phyloP scores from a whole-genome alignment of 2,329 filamentous ascomycete genomes.

The Aspergillus japonicus region DNA sequence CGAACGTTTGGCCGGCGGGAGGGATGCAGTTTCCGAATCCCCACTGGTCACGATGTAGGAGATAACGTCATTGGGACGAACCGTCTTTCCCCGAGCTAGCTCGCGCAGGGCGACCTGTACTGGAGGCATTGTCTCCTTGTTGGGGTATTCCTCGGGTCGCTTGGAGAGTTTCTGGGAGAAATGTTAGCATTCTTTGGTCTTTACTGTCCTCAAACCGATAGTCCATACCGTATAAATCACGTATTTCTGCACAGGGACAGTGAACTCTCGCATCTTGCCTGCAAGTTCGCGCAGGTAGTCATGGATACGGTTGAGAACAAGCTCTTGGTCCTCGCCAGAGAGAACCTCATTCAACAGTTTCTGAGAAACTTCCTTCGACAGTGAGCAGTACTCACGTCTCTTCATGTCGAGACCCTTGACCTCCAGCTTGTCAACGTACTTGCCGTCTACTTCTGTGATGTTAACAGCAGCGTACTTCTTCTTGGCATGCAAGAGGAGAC shows the following conservation, averaged over 20 bases:
- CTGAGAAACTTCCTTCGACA: slow-evolving; percentile 92
- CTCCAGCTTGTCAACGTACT: slow-evolving; percentile 90
- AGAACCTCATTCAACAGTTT: slow-evolving; percentile 91
- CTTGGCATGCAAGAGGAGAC: slow-evolving; percentile 91
- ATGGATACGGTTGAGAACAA: slow-evolving; percentile 84
- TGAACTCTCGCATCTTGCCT: slow-evolving; percentile 77
- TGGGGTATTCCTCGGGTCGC: slow-evolving; percentile 87
- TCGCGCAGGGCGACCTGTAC: slow-evolving; percentile 93
- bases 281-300: slow-evolving; percentile 87
- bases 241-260: slow-evolving; percentile 79
- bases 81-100: slow-evolving; percentile 77
- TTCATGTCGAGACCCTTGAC: slow-evolving; percentile 99
- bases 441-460: slow-evolving; percentile 82
- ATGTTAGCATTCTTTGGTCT: slow-evolving; percentile 17
- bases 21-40: slow-evolving; percentile 59
- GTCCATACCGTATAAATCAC: slow-evolving; percentile 77
- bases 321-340: slow-evolving; percentile 87
- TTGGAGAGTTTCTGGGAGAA: slow-evolving; percentile 76
- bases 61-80: slow-evolving; percentile 94
- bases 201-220: not conserved
- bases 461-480: slow-evolving; percentile 99
- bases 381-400: slow-evolving; percentile 89
- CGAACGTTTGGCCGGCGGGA: slow-evolving; percentile 78
- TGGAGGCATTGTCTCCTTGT: slow-evolving; percentile 91
- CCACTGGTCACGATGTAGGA: slow-evolving; percentile 84